These are phyloP conservation scores for Talaromyces wortmannii DNA, from an alignment of 495 filamentous ascomycete species.

Conservation along the genomic window DNA sequence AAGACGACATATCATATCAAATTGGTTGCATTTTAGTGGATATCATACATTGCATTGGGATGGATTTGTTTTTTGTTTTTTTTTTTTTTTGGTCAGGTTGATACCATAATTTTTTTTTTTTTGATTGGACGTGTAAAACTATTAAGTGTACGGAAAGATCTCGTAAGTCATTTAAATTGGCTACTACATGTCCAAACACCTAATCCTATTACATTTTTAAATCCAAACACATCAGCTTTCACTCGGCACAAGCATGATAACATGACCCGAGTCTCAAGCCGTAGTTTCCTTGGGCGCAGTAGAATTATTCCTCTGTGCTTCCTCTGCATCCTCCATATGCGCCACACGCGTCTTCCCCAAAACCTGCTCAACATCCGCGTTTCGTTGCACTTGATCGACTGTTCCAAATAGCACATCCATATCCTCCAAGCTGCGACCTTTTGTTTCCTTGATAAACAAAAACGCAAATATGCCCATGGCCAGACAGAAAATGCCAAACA, in stretches of 20 bases:
- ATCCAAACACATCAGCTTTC: too few species aligned
- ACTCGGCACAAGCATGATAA: too few species aligned
- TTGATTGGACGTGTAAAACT: too few species aligned
- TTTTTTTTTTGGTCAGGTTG: background rate
- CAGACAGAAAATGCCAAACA: slow-evolving; percentile 46
- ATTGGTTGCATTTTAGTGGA: background rate
- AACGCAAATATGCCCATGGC: slow-evolving; percentile 25
- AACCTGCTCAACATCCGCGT: slow-evolving; percentile 32
- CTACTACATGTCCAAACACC: too few species aligned
- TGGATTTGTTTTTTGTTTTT: background rate
- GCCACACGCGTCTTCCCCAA: slow-evolving; percentile 24
- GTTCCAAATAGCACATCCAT: slow-evolving; percentile 42
- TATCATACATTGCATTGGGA: background rate
- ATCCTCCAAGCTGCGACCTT: slow-evolving; percentile 41
- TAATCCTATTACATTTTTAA: too few species aligned
- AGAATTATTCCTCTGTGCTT: background rate
- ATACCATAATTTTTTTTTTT: background rate
- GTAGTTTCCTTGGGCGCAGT: background rate
- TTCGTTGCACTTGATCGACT: slow-evolving; percentile 25
- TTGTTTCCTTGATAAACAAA: slow-evolving; percentile 58
- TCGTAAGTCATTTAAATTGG: too few species aligned
- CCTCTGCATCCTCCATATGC: slow-evolving; percentile 20
- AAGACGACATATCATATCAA: background rate
- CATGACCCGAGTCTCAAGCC: too few species aligned
- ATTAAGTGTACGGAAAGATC: too few species aligned